Base-by-base conservation (phyloP, 2,329 filamentous ascomycete species). In the Triangularia setosa region DNA sequence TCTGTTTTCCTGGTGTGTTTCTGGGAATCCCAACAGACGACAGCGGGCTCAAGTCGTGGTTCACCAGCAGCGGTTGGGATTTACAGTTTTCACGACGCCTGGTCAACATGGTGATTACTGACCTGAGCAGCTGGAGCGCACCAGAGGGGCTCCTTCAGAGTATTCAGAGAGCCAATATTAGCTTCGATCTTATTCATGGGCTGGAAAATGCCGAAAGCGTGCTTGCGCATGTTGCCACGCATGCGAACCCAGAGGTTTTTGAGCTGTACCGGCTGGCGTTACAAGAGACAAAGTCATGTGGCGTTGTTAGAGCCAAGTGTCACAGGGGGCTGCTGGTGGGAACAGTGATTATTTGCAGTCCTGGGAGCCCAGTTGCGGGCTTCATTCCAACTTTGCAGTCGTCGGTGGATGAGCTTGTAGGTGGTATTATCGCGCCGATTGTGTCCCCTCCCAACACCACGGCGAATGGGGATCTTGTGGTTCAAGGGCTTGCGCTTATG, bases 51-150 rank as follows among this genome's bases (percentile, higher is more conserved):
- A 85, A 83, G 68, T 87, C 91, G 54, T 98, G 93, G 93, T 97
- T 97, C 75, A 86, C 89, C n/a, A 91, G 89, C 68, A 84, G 93
- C 56, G 93, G 94, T 14, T 97, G 93, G 93, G 93, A 96, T 71
- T 89, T 81, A 0, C 80, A 84, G 56, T 86, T 85, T 64, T 83
- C 84, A 2, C 79, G 82, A 11, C 80, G 83, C 14, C 71, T 87
- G 21, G 81, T 80, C 71, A 93, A 90, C 73, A 88, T 96, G 83
- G 79, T 88, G 2, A 89, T 95, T 58, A 84, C 85, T 35, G 89
- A 92, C 69, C 79, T 96, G n/a, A 76, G 81, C 24, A 83, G 82
- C 12, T 96, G 92, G 92, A 79, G 81, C 5, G 87, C 90, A 6
- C 92, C 92, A 0, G 89, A 93, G 44, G 91, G 91, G 0, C 84